Percentiles rank a stretch among this genome's conserved stretches.
These are phyloP conservation scores for Beauveria scarabaeidicola DNA, from an alignment of 2,329 filamentous ascomycete genomes.

Conservation along the genomic window DNA sequence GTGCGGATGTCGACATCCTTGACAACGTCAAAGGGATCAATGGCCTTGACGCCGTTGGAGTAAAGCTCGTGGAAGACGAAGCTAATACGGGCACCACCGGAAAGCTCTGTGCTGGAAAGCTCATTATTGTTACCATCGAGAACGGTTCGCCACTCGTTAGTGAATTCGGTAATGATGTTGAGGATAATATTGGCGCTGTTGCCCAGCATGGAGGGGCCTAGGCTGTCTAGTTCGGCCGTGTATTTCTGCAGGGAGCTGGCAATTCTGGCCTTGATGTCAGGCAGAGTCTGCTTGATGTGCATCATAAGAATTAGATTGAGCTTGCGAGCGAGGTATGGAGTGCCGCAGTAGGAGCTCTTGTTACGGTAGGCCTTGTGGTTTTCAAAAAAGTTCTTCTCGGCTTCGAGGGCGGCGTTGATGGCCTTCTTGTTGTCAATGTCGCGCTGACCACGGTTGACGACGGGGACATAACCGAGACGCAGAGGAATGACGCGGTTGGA, in stretches of 20 bases:
- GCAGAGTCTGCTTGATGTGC: slow-evolving; percentile 99
- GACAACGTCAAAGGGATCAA: slow-evolving; percentile 94
- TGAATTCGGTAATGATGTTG: slow-evolving; percentile 98
- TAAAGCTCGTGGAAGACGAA: slow-evolving; percentile 99
- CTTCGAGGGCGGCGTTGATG: slow-evolving; percentile 82
- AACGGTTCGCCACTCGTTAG: slow-evolving; percentile 93
- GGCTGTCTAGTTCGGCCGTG: slow-evolving; percentile 64
- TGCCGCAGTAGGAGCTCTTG: slow-evolving; percentile 97
- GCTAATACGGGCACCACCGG: slow-evolving; percentile 93
- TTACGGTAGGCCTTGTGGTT: slow-evolving; percentile 98
- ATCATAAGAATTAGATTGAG: slow-evolving; percentile 99
- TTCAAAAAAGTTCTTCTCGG: slow-evolving; percentile 95
- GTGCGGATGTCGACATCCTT: slow-evolving; percentile 97
- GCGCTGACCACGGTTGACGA: slow-evolving; percentile 94
- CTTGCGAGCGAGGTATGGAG: slow-evolving; percentile 91
- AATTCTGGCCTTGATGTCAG: slow-evolving; percentile 96
- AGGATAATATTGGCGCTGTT: slow-evolving; percentile 95
- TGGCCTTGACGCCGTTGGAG: slow-evolving; percentile 91
- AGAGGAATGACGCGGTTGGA: slow-evolving; percentile 95
- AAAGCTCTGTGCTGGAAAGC: slow-evolving; percentile 86
- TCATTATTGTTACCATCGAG: slow-evolving; percentile 96
- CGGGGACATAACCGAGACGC: slow-evolving; percentile 88
- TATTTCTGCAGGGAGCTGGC: slow-evolving; percentile 93
- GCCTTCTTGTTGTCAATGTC: slow-evolving; percentile 98
- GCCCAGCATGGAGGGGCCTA: slow-evolving; percentile 91